These are phyloP conservation scores for Rhizopogon roseolus DNA, from an alignment of 768 basidiomycete species.

Conservation along the genomic window DNA sequence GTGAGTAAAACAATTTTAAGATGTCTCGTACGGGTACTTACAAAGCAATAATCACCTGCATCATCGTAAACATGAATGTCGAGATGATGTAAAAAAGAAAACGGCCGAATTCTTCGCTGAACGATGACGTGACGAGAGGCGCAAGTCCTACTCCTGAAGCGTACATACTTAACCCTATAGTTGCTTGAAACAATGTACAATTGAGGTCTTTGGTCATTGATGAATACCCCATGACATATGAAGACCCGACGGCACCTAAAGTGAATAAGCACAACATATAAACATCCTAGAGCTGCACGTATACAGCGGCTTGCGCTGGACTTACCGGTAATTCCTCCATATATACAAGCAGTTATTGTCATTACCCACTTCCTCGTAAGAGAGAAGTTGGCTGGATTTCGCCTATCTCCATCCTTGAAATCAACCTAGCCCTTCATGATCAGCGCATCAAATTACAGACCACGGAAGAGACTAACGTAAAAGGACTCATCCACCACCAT, in stretches of 20 bases:
- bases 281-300: conserved; percentile 39
- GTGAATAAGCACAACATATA: conserved; percentile 12
- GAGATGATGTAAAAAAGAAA: conserved; percentile 55
- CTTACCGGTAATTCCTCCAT: conserved; percentile 28
- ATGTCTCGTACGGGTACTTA: too few relatives aligned
- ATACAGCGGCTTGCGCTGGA: not conserved
- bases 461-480: conserved; percentile 5
- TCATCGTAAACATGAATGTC: conserved; percentile 36
- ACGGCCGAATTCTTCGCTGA: conserved; percentile 50
- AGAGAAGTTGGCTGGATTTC: conserved; percentile 37
- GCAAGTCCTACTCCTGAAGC: conserved; percentile 57
- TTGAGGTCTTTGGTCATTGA: too few relatives aligned
- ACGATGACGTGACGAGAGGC: conserved; percentile 44
- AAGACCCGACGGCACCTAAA: conserved; percentile 43
- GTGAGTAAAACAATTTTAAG: too few relatives aligned
- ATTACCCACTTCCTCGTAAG: not conserved
- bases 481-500: not conserved
- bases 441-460: not conserved
- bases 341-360: conserved; percentile 28
- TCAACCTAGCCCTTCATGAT: conserved; percentile 29
- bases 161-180: conserved; percentile 47
- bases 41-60: conserved; percentile 13
- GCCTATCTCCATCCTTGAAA: conserved; percentile 31
- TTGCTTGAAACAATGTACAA: conserved; percentile 31
- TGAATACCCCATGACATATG: too few relatives aligned